phyloP scores from a whole-genome alignment of 768 basidiomycete species.

The Zangia roseola region DNA sequence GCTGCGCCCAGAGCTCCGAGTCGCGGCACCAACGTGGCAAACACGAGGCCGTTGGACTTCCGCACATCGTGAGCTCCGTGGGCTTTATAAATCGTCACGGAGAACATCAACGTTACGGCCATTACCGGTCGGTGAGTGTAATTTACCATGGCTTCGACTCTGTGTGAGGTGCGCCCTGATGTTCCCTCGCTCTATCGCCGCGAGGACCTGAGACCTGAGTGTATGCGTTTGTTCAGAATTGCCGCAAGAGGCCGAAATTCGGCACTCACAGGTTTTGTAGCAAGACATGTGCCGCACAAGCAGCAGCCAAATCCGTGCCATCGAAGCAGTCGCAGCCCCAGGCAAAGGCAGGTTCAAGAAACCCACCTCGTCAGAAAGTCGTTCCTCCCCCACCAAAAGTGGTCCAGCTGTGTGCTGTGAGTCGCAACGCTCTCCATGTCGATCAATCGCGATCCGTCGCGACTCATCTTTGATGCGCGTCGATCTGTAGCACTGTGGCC shows the following conservation, averaged over 20 bases:
- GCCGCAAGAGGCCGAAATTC: conserved; percentile 54
- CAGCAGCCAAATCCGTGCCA: conserved; percentile 15
- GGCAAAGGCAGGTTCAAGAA: conserved; percentile 12
- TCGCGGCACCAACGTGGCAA: conserved; percentile 19
- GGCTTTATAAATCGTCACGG: conserved; percentile 10
- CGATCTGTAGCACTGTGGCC: conserved; percentile 45
- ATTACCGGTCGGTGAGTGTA: conserved; percentile 6
- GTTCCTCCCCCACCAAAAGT: conserved; percentile 17
- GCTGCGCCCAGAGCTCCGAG: conserved; percentile 4
- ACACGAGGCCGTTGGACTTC: conserved; percentile 23
- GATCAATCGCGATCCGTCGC: conserved; percentile 29
- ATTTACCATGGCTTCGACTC: conserved; percentile 25
- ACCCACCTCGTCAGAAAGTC: conserved; percentile 11
- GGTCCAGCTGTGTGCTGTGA: conserved; percentile 28
- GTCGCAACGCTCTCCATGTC: conserved; percentile 17
- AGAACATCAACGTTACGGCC: conserved; percentile 5
- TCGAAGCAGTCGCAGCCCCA: conserved; percentile 15
- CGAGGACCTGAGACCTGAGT: conserved; percentile 8
- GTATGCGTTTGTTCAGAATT: conserved; percentile 38
- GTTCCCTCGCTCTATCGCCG: background rate
- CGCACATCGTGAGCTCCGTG: conserved; percentile 4
- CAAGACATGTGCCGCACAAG: conserved; percentile 52
- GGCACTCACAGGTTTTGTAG: conserved; percentile 55
- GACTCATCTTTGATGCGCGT: conserved; percentile 21
- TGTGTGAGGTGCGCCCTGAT: conserved; percentile 30